Percentiles rank a stretch among this genome's conserved stretches.
These are phyloP conservation scores for Baorangia bicolor DNA, from an alignment of 768 basidiomycete genomes.

Conservation along the genomic window DNA sequence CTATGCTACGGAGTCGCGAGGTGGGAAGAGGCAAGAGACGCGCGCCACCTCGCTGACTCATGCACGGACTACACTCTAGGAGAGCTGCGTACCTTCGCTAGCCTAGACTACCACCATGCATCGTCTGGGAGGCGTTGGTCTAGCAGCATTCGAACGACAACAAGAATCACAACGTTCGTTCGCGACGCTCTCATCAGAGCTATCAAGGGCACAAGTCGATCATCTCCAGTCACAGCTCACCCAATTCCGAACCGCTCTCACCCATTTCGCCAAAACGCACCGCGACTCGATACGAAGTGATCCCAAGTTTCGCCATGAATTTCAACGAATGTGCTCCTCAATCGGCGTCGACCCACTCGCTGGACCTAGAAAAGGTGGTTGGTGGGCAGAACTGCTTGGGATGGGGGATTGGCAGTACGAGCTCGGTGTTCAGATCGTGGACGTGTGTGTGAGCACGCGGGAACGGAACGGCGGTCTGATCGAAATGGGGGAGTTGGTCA, in stretches of 20 bases:
- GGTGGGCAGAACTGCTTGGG: conserved; percentile 89
- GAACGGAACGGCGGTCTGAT: conserved; percentile 92
- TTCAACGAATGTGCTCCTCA: conserved; percentile 93
- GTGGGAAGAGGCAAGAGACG: too few relatives aligned
- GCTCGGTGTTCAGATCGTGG: conserved; percentile 92
- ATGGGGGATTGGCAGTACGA: conserved; percentile 96
- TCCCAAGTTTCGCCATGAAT: conserved; percentile 85
- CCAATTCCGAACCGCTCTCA: conserved; percentile 79
- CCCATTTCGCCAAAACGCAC: conserved; percentile 79
- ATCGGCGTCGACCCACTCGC: conserved; percentile 95
- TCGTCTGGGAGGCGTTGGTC: conserved; percentile 75
- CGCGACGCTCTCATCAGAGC: conserved; percentile 72
- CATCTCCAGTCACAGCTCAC: conserved; percentile 78
- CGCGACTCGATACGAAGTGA: conserved; percentile 80
- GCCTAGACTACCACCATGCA: conserved; percentile 64
- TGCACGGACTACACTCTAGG: too few relatives aligned
- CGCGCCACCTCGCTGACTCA: too few relatives aligned
- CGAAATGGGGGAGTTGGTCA: conserved; percentile 80
- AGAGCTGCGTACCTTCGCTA: too few relatives aligned
- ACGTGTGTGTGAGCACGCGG: conserved; percentile 84
- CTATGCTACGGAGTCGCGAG: too few relatives aligned
- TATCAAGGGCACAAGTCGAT: conserved; percentile 75
- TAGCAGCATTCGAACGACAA: conserved; percentile 89
- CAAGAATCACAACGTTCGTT: conserved; percentile 79
- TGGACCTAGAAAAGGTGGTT: conserved; percentile 80